These are phyloP conservation scores for Periconia sp. DNA, from an alignment of 2,329 filamentous ascomycete genomes.

Conservation along the genomic window DNA sequence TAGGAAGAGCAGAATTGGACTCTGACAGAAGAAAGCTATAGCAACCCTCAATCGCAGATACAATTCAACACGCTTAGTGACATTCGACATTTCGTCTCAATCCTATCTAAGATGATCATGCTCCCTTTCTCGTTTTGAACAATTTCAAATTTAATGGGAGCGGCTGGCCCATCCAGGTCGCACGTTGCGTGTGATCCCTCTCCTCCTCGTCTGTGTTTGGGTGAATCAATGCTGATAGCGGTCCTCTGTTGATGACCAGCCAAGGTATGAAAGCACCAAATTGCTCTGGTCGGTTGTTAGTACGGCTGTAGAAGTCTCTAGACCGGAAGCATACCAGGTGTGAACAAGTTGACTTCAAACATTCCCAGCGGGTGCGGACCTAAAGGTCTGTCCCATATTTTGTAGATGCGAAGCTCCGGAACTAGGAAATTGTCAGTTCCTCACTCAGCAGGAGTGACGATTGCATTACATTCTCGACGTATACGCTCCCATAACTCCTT, in stretches of 20 bases:
- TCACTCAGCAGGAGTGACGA: constrained; percentile 1
- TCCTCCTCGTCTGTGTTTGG: constrained; percentile 75
- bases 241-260: constrained; percentile 81
- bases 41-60: too few relatives aligned
- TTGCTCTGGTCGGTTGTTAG: constrained; percentile 58
- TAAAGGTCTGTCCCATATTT: constrained; percentile 75
- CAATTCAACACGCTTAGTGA: too few relatives aligned
- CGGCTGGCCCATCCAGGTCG: constrained; percentile 76
- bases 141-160: constrained; percentile 64
- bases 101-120: too few relatives aligned
- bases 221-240: constrained; percentile 79
- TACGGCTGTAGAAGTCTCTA: neutral
- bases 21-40: neutral
- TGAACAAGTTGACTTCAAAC: constrained; percentile 92
- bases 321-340: constrained; percentile 55
- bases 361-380: constrained; percentile 85
- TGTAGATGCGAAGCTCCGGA: constrained; percentile 83
- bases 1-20: too few relatives aligned
- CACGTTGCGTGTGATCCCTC: constrained; percentile 70
- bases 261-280: constrained; percentile 90
- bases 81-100: too few relatives aligned
- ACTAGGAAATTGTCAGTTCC: constrained; percentile 57
- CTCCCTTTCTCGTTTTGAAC: constrained; percentile 48
- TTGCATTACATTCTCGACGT: constrained; percentile 72
- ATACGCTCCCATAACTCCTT: constrained; percentile 78